Percentiles rank a stretch among this genome's conserved stretches.
Conservation (phyloP, 495 filamentous ascomycete species). For the Penicillium desertorum region DNA sequence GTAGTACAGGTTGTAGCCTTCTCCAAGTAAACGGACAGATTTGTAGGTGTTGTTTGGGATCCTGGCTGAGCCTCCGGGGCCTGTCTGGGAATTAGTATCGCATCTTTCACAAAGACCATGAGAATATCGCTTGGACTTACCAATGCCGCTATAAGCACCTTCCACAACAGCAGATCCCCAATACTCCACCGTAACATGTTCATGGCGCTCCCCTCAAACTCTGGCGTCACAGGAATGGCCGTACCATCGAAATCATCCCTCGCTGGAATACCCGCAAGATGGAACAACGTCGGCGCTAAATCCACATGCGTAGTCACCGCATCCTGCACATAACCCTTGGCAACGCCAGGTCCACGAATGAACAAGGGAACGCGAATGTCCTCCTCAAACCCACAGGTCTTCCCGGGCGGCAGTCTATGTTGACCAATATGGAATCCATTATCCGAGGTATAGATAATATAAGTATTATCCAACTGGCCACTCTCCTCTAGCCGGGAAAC, state of each 20-base stretch:
- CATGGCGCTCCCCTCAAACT: slow-evolving; percentile 47
- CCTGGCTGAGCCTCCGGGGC: slow-evolving; percentile 16
- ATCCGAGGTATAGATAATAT: slow-evolving; percentile 70
- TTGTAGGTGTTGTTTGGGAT: slow-evolving; percentile 64
- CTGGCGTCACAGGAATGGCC: slow-evolving; percentile 49
- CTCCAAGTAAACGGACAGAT: slow-evolving; percentile 54
- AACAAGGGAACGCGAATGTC: slow-evolving; percentile 70
- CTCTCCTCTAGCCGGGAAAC: slow-evolving; percentile 51
- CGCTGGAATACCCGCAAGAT: slow-evolving; percentile 46
- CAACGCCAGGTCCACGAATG: slow-evolving; percentile 59
- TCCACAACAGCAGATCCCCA: slow-evolving; percentile 58
- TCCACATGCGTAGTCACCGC: slow-evolving; percentile 69
- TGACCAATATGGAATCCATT: slow-evolving; percentile 78
- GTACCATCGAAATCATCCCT: slow-evolving; percentile 60
- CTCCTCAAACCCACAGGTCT: slow-evolving; percentile 69
- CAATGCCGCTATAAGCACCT: slow-evolving; percentile 38
- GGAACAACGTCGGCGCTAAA: slow-evolving; percentile 64
- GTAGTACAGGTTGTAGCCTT: slow-evolving; percentile 59
- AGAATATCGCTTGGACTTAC: slow-evolving; percentile 19
- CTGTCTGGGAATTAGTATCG: slow-evolving; percentile 19
- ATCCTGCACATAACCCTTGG: slow-evolving; percentile 43
- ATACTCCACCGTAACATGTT: slow-evolving; percentile 66
- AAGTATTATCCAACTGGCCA: slow-evolving; percentile 63
- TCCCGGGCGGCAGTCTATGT: slow-evolving; percentile 69
- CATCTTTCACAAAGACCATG: background rate